phyloP scores from a whole-genome alignment of 2,329 filamentous ascomycete species.

The Graphilbum ipis-grandicollis region DNA sequence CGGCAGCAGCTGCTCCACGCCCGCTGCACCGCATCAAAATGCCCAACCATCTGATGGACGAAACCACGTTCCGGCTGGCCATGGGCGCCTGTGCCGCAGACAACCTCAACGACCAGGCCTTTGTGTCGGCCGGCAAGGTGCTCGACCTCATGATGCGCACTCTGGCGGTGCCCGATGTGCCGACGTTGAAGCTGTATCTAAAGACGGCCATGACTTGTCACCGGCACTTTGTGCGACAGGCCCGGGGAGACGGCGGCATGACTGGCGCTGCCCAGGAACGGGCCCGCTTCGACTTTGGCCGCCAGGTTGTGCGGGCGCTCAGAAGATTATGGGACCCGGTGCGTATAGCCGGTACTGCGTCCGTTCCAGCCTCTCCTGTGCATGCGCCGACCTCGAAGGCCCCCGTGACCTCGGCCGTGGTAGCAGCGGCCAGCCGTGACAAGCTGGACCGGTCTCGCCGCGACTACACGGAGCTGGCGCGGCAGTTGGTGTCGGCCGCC shows the following conservation, averaged over 20 bases:
- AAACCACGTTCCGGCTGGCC: slow-evolving; percentile 50
- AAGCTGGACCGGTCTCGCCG: slow-evolving; percentile 11
- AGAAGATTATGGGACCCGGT: slow-evolving; percentile 32
- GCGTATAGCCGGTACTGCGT: slow-evolving; percentile 14
- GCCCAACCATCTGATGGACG: slow-evolving; percentile 23
- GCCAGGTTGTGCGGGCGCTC: slow-evolving; percentile 32
- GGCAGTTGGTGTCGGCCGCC: slow-evolving; percentile 26
- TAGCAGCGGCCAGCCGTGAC: too few relatives aligned
- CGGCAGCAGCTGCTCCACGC: too few relatives aligned
- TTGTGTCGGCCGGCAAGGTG: slow-evolving; percentile 46
- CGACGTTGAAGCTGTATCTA: slow-evolving; percentile 36
- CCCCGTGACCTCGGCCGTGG: not conserved
- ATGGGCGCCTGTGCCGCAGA: slow-evolving; percentile 61
- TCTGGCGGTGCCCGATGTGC: slow-evolving; percentile 28
- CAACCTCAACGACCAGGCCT: slow-evolving; percentile 53
- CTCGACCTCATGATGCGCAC: slow-evolving; percentile 42
- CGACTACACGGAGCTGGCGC: slow-evolving; percentile 26
- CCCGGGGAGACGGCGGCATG: slow-evolving; percentile 16
- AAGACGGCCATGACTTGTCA: slow-evolving; percentile 32
- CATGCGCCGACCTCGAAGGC: too few relatives aligned
- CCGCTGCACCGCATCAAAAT: too few relatives aligned
- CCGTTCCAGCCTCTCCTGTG: slow-evolving; percentile 18
- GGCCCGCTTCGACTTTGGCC: slow-evolving; percentile 26
- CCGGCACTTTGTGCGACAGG: slow-evolving; percentile 18
- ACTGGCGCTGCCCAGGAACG: slow-evolving; percentile 15